A percentile compares a stretch with the other conserved stretches of the same genome.
phyloP scores from a whole-genome alignment of 768 basidiomycete genomes.

The Phylloporus rhodoxanthus region DNA sequence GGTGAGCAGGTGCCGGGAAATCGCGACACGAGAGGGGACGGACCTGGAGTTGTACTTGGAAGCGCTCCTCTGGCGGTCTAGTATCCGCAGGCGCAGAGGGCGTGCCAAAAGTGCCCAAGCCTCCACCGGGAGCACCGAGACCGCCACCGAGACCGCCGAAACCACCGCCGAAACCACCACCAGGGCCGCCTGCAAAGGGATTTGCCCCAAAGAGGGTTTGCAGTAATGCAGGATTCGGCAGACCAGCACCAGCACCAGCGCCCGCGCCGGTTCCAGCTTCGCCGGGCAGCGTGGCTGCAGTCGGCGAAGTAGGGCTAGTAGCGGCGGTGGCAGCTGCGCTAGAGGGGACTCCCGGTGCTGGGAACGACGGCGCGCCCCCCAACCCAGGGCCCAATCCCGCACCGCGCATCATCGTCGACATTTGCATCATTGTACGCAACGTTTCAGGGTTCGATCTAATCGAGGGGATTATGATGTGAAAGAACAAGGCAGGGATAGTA shows the following conservation, averaged over 20 bases:
- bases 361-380: slow-evolving; percentile 39
- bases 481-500: slow-evolving; percentile 1
- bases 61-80: slow-evolving; percentile 85
- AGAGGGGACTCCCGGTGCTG: slow-evolving; percentile 56
- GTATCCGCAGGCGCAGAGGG: slow-evolving; percentile 51
- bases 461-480: background rate
- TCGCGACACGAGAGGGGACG: background rate
- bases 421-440: slow-evolving; percentile 69
- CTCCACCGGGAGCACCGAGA: slow-evolving; percentile 28
- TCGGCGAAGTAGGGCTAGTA: slow-evolving; percentile 20
- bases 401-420: slow-evolving; percentile 41
- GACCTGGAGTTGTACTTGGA: slow-evolving; percentile 80
- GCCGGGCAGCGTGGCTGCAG: slow-evolving; percentile 15
- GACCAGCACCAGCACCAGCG: slow-evolving; percentile 4
- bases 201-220: slow-evolving; percentile 19
- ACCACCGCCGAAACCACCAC: slow-evolving; percentile 21
- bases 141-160: slow-evolving; percentile 15
- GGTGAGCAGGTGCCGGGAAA: background rate
- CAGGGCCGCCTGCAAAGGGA: slow-evolving; percentile 4
- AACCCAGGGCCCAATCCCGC: slow-evolving; percentile 31
- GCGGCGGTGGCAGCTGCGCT: slow-evolving; percentile 9
- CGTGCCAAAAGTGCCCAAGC: slow-evolving; percentile 18
- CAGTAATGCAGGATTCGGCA: slow-evolving; percentile 41
- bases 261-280: slow-evolving; percentile 21
- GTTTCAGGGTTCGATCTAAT: slow-evolving; percentile 69